A percentile compares a stretch with the other conserved stretches of the same genome.
These are phyloP conservation scores for Teunomyces aglyptinius DNA, from an alignment of 805 yeast species.

Conservation along the genomic window DNA sequence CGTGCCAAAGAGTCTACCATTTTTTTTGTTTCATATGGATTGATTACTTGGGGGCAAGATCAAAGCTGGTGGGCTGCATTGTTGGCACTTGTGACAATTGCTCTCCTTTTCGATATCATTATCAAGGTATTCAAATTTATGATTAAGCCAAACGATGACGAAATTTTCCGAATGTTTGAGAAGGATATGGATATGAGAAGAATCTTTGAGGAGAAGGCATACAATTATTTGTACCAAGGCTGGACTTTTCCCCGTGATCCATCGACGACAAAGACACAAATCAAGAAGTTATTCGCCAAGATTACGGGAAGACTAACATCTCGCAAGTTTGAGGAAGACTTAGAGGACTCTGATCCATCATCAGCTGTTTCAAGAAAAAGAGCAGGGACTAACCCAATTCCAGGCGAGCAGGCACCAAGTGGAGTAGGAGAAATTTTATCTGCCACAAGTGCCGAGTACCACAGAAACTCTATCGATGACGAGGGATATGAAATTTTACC, in stretches of 20 bases:
- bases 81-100: constrained; percentile 53
- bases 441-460: constrained; percentile 24
- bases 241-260: constrained; percentile 65
- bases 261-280: constrained; percentile 19
- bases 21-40: constrained; percentile 69
- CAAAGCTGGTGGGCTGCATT: constrained; percentile 84
- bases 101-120: constrained; percentile 65
- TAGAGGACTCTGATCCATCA: constrained; percentile 1
- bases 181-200: constrained; percentile 63
- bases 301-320: constrained; percentile 11
- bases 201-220: constrained; percentile 70
- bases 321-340: constrained; percentile 11
- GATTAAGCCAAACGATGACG: constrained; percentile 70
- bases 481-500: constrained; percentile 61
- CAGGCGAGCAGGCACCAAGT: constrained; percentile 53
- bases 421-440: constrained; percentile 28
- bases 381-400: constrained; percentile 46
- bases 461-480: constrained; percentile 22
- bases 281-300: constrained; percentile 18
- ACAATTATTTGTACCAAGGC: constrained; percentile 69
- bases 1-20: constrained; percentile 51
- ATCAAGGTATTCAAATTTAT: constrained; percentile 55
- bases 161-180: constrained; percentile 75
- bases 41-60: constrained; percentile 76
- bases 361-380: constrained; percentile 46